These are phyloP conservation scores for Macaranga tanarius DNA, from an alignment of 441 rosid species.

Conservation along the genomic window DNA sequence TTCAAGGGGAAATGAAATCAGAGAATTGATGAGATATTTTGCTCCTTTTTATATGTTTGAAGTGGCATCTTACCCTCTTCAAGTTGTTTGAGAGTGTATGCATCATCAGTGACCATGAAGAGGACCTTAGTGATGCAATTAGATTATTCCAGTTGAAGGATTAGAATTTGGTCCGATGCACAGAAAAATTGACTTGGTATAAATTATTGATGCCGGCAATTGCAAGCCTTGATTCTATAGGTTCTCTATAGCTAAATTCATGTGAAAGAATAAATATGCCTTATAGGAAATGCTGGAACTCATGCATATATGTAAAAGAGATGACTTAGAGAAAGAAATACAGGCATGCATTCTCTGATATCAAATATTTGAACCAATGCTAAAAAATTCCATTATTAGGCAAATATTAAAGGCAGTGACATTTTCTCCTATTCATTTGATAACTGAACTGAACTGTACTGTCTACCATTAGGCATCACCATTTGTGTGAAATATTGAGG, in stretches of 20 bases:
- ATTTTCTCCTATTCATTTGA: not conserved
- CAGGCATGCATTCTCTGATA: no score
- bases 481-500: not conserved
- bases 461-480: not conserved
- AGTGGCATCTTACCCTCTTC: not conserved
- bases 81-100: not conserved
- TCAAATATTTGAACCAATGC: no score
- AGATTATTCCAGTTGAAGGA: not conserved
- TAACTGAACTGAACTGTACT: no score
- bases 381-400: no score
- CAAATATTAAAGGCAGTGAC: not conserved
- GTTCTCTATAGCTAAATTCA: not conserved
- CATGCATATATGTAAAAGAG: not conserved
- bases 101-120: not conserved
- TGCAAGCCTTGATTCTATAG: not conserved
- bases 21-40: not conserved
- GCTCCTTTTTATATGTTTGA: not conserved
- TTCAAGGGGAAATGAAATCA: not conserved
- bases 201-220: not conserved
- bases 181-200: no score
- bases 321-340: not conserved
- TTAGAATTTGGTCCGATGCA: not conserved
- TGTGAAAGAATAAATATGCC: not conserved
- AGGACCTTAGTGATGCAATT: not conserved
- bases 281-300: not conserved